Evolutionary conservation across 805 yeast species (phyloP).

Genomic region (Ogataea trehaloabstinens): DNA sequence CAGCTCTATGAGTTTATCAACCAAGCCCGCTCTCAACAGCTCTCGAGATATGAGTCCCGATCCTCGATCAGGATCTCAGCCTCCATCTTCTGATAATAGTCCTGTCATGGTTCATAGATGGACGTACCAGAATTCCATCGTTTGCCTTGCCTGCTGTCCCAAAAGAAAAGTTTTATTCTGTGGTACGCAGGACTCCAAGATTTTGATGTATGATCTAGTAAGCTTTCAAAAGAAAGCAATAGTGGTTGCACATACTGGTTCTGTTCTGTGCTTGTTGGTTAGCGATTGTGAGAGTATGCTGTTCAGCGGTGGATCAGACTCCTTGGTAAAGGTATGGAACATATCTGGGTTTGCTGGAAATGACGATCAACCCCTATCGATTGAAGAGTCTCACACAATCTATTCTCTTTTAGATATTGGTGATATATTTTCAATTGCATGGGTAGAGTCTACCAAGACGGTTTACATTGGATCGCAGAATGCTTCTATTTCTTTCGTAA

Average conservation of each 20-base stretch:
- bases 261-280: slow-evolving; percentile 68
- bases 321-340: slow-evolving; percentile 84
- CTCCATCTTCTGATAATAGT: slow-evolving; percentile 1
- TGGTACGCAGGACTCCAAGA: slow-evolving; percentile 86
- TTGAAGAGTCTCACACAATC: slow-evolving; percentile 53
- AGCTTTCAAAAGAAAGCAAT: slow-evolving; percentile 57
- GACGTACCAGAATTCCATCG: slow-evolving; percentile 69
- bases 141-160: slow-evolving; percentile 68
- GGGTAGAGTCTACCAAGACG: slow-evolving; percentile 57
- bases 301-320: slow-evolving; percentile 88
- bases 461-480: slow-evolving; percentile 89
- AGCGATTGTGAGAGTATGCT: slow-evolving; percentile 55
- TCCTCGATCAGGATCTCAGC: slow-evolving; percentile 1
- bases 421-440: slow-evolving; percentile 81
- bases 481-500: slow-evolving; percentile 79
- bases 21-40: slow-evolving; percentile 2
- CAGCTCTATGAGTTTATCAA: slow-evolving; percentile 5
- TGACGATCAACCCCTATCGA: slow-evolving; percentile 15
- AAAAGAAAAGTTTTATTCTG: slow-evolving; percentile 62
- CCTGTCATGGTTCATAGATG: slow-evolving; percentile 55
- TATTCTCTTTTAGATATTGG: slow-evolving; percentile 89
- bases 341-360: slow-evolving; percentile 33
- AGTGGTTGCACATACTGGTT: slow-evolving; percentile 63
- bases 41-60: slow-evolving; percentile 14
- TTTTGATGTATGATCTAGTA: slow-evolving; percentile 64